Base-by-base conservation (phyloP, 1,284 basidiomycete species). In the Neonothopanus nambi region DNA sequence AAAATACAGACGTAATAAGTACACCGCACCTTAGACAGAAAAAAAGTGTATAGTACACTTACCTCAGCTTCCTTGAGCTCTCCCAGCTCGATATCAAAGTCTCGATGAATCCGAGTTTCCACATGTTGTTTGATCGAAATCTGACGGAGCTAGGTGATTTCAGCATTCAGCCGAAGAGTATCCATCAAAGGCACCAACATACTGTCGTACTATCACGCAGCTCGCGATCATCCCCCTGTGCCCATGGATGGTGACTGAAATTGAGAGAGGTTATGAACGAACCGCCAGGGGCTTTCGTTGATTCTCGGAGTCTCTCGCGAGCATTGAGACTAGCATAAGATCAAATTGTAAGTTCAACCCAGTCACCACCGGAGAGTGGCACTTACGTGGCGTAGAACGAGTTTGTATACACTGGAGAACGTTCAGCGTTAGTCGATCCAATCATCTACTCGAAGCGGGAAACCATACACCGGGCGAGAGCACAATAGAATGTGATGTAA, bases 391-490 rank as follows among this genome's bases (percentile, higher is more conserved):
- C 44, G 12, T 51, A 39, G 37, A 55, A 46, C 2, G 54, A 55
- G 20, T 50, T 55, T 11, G 48, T 21, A 33, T 55, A 55, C 26
- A 55, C 54, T 55, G n/a, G 26, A 46, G 15, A 17, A 35, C 7
- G 33, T 6, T 15, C 17, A 26, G 6, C 17, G 28, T 38, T 20
- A 24, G 37, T 17, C n/a, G 1, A 17, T 43, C 12, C 26, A 40
- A 47, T 15, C 28, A 11, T 12, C 13, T 5, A 42, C 5, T 43
- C 13, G 8, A 26, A 46, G 17, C 7, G 7, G 21, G 47, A n/a
- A n/a, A n/a, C n/a, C 54, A 51, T 51, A 51, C 54, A 30, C 5
- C 54, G 54, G 36, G 54, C 54, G 23, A 55, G 42, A 20, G 28
- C 44, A 13, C 24, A 41, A 35, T 55, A 55, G 37, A 55, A 55